Evolutionary conservation across 495 filamentous ascomycete genomes (phyloP).

Genomic region (Cercophora sp.): DNA sequence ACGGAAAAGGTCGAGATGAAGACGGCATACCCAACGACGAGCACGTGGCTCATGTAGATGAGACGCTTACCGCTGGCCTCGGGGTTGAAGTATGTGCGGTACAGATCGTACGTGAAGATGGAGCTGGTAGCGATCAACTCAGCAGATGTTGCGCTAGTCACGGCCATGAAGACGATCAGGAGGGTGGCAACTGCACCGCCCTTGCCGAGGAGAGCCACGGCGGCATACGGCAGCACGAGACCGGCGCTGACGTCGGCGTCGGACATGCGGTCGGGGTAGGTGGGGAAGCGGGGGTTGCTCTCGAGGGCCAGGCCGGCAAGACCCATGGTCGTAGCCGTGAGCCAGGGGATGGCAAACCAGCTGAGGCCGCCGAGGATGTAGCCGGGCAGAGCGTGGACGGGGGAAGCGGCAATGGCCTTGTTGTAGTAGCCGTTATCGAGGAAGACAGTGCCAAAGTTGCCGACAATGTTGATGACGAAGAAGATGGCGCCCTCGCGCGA

Average conservation of each 20-base stretch:
- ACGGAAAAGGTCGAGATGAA: slow-evolving; percentile 84
- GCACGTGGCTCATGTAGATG: slow-evolving; percentile 79
- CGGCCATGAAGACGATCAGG: slow-evolving; percentile 92
- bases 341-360: slow-evolving; percentile 97
- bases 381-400: slow-evolving; percentile 84
- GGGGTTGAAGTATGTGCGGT: slow-evolving; percentile 64
- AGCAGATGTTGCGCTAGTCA: slow-evolving; percentile 83
- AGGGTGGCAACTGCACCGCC: slow-evolving; percentile 82
- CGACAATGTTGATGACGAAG: slow-evolving; percentile 87
- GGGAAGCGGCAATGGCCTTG: slow-evolving; percentile 90
- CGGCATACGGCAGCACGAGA: slow-evolving; percentile 82
- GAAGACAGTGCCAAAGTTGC: slow-evolving; percentile 79
- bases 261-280: slow-evolving; percentile 67
- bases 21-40: slow-evolving; percentile 72
- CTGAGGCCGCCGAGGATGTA: slow-evolving; percentile 86
- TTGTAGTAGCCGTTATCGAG: slow-evolving; percentile 85
- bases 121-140: slow-evolving; percentile 91
- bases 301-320: slow-evolving; percentile 84
- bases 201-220: slow-evolving; percentile 83
- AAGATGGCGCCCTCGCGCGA: slow-evolving; percentile 87
- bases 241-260: slow-evolving; percentile 77
- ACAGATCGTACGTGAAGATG: slow-evolving; percentile 92
- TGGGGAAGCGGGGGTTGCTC: slow-evolving; percentile 66
- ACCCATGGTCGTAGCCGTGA: slow-evolving; percentile 89
- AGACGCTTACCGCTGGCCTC: slow-evolving; percentile 68